Conservation (phyloP, 2,329 filamentous ascomycete genomes). For the Byssochlamys sp. region DNA sequence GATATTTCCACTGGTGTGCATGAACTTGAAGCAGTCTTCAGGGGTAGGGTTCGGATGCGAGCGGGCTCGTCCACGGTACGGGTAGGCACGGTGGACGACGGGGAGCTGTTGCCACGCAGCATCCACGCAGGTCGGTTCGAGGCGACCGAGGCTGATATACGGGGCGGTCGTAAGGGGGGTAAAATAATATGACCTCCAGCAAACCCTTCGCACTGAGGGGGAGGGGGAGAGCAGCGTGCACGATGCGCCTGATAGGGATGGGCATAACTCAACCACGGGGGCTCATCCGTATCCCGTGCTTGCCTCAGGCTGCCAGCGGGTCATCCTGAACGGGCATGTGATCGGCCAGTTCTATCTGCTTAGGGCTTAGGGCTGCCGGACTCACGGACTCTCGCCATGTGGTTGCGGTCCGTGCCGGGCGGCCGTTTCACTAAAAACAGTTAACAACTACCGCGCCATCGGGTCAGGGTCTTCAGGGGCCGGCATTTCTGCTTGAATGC, state of each 20-base stretch:
- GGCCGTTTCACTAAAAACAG: not conserved
- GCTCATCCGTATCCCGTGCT: not conserved
- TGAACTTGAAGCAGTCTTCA: conserved; percentile 8
- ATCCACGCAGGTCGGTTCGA: conserved; percentile 13
- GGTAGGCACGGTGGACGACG: conserved; percentile 23
- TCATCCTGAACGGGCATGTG: not conserved
- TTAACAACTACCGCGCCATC: not conserved
- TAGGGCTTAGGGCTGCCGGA: not conserved
- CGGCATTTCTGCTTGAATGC: not conserved
- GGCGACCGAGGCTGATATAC: not conserved
- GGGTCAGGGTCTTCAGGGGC: not conserved
- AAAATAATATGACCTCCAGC: not conserved
- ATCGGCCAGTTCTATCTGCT: not conserved
- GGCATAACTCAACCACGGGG: not conserved
- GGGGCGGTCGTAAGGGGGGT: not conserved
- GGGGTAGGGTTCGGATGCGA: conserved; percentile 8
- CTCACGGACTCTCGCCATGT: not conserved
- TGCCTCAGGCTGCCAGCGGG: not conserved
- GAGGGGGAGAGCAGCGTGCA: not conserved
- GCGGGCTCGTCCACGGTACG: conserved; percentile 23
- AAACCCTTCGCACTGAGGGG: not conserved
- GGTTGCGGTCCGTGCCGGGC: not conserved
- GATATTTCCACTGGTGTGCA: conserved; percentile 10
- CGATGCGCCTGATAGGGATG: not conserved
- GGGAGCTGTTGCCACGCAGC: conserved; percentile 17